Evolutionary conservation across 345 rosid species (phyloP).

Genomic region (Corchorus olitorius): DNA sequence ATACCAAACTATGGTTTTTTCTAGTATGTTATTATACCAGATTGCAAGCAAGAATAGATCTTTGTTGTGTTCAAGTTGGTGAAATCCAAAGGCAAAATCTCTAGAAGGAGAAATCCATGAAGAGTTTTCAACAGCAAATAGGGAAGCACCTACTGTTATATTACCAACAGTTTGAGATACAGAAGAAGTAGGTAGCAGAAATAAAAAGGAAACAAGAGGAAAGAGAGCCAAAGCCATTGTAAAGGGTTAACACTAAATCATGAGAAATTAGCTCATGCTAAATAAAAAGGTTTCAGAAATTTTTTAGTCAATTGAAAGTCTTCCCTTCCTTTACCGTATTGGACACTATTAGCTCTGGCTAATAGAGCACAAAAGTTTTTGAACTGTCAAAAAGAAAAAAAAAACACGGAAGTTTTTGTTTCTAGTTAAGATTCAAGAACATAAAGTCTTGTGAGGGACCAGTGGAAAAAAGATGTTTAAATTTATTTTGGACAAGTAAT

Average conservation of each 20-base stretch:
- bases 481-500: too few species aligned
- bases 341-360: too few species aligned
- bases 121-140: slow-evolving; percentile 11
- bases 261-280: neutral
- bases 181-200: neutral
- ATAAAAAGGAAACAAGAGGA: neutral
- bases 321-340: too few species aligned
- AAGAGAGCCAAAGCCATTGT: neutral
- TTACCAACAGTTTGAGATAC: slow-evolving; percentile 16
- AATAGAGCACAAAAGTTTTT: too few species aligned
- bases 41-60: slow-evolving; percentile 33
- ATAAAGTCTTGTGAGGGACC: too few species aligned
- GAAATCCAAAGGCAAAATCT: slow-evolving; percentile 50
- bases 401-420: too few species aligned
- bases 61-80: neutral
- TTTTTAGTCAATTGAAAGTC: neutral
- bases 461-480: too few species aligned
- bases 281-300: neutral
- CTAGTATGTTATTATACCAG: slow-evolving; percentile 46
- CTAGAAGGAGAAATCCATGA: slow-evolving; percentile 34
- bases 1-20: slow-evolving; percentile 41
- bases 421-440: too few species aligned
- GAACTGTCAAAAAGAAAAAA: too few species aligned
- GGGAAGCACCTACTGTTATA: neutral
- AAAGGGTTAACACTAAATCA: neutral